Evolutionary conservation across 495 filamentous ascomycete genomes (phyloP).

Genomic region (Rostrohypoxylon terebratum): DNA sequence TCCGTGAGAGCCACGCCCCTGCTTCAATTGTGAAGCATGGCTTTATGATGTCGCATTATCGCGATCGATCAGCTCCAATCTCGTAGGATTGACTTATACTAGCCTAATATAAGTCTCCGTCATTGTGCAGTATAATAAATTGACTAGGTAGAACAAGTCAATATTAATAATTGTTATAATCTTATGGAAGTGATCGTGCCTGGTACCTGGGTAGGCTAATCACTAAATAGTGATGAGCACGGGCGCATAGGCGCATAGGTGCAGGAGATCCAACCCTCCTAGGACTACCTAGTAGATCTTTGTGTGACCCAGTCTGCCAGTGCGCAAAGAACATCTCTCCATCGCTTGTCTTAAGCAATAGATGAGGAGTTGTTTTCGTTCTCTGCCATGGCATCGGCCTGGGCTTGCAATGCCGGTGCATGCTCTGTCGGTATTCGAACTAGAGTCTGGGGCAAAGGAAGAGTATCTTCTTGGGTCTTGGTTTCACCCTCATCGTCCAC

Average conservation of each 20-base stretch:
- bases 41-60: neutral
- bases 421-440: conserved; percentile 83
- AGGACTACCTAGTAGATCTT: neutral
- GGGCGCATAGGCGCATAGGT: too few species aligned
- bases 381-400: conserved; percentile 58
- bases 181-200: neutral
- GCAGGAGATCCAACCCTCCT: neutral
- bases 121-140: neutral
- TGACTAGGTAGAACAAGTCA: neutral
- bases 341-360: conserved; percentile 24
- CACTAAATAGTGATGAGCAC: neutral
- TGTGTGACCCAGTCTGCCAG: neutral
- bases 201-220: conserved; percentile 5
- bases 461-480: conserved; percentile 54
- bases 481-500: conserved; percentile 54
- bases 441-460: conserved; percentile 78
- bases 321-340: neutral
- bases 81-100: conserved; percentile 5
- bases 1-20: conserved; percentile 7
- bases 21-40: neutral
- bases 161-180: neutral
- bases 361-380: conserved; percentile 46
- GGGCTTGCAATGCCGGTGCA: conserved; percentile 66
- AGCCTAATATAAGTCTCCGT: conserved; percentile 8
- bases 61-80: neutral